Percentiles rank a stretch among this genome's conserved stretches.
These are phyloP conservation scores for Colletotrichum scovillei DNA, from an alignment of 2,329 filamentous ascomycete genomes.

Conservation along the genomic window DNA sequence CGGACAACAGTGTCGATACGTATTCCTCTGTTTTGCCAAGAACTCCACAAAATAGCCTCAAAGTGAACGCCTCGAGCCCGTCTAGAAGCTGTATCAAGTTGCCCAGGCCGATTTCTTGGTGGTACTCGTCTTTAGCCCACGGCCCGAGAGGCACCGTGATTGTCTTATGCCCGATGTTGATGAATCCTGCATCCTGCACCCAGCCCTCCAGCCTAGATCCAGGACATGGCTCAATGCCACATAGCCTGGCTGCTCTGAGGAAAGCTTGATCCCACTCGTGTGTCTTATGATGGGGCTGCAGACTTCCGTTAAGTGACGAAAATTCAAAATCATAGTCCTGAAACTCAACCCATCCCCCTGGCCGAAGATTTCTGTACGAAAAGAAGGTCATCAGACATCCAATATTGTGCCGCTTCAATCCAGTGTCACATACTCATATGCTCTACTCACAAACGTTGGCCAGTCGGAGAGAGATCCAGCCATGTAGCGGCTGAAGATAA, in stretches of 20 bases:
- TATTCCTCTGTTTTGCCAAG: slow-evolving; percentile 43
- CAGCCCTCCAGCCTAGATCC: slow-evolving; percentile 41
- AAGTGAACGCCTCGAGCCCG: slow-evolving; percentile 41
- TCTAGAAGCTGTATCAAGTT: slow-evolving; percentile 36
- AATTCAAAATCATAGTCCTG: slow-evolving; percentile 41
- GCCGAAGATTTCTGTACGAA: background rate
- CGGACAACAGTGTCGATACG: slow-evolving; percentile 41
- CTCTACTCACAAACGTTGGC: slow-evolving; percentile 2
- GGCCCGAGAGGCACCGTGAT: slow-evolving; percentile 47
- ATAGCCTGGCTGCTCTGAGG: background rate
- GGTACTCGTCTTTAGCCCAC: slow-evolving; percentile 48
- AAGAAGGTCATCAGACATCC: background rate
- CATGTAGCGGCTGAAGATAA: slow-evolving; percentile 42
- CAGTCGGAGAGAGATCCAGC: slow-evolving; percentile 15
- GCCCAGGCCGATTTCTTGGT: slow-evolving; percentile 44
- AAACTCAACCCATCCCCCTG: slow-evolving; percentile 47
- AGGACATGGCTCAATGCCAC: slow-evolving; percentile 39
- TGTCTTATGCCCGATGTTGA: slow-evolving; percentile 43
- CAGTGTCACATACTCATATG: background rate
- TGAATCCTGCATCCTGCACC: slow-evolving; percentile 49
- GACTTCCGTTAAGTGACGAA: slow-evolving; percentile 41
- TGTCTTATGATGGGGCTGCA: slow-evolving; percentile 37
- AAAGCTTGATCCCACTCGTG: slow-evolving; percentile 37
- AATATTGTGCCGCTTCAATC: background rate
- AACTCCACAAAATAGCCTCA: slow-evolving; percentile 44